Conservation (phyloP, 441 rosid species). For the Jatropha podagrica region DNA sequence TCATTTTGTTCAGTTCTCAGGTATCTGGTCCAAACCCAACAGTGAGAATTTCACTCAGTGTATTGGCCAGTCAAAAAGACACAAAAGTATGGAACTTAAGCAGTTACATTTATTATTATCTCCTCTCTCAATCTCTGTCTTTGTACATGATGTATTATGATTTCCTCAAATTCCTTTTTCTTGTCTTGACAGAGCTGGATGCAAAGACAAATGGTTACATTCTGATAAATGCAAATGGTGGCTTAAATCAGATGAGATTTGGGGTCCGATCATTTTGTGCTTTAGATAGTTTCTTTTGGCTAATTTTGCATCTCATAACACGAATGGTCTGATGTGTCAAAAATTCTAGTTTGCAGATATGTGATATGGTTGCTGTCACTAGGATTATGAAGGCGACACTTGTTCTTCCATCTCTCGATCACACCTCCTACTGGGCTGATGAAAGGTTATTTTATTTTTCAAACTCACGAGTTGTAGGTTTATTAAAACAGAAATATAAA, state of each 20-base stretch:
- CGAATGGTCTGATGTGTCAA: slow-evolving; percentile 43
- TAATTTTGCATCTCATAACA: slow-evolving; percentile 13
- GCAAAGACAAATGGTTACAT: slow-evolving; percentile 80
- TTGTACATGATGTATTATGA: slow-evolving; percentile 1
- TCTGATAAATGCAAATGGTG: slow-evolving; percentile 93
- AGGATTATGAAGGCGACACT: slow-evolving; percentile 88
- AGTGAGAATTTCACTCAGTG: slow-evolving; percentile 78
- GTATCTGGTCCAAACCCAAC: slow-evolving; percentile 77
- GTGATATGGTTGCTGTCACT: slow-evolving; percentile 95
- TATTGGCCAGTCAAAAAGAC: slow-evolving; percentile 46
- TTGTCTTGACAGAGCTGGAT: slow-evolving; percentile 56
- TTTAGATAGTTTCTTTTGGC: slow-evolving; percentile 25
- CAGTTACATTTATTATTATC: background rate
- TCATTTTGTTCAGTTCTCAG: slow-evolving; percentile 55
- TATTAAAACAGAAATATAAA: no score
- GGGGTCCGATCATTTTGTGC: slow-evolving; percentile 79
- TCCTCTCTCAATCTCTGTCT: background rate
- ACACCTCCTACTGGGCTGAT: slow-evolving; percentile 90
- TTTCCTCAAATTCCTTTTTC: slow-evolving; percentile 10
- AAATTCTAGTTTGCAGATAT: slow-evolving; percentile 79
- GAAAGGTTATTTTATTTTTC: slow-evolving; percentile 47
- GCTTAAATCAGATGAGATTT: slow-evolving; percentile 99
- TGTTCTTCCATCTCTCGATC: slow-evolving; percentile 92
- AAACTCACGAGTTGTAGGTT: no score
- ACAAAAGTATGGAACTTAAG: slow-evolving; percentile 50